Evolutionary conservation across 2,329 filamentous ascomycete genomes (phyloP).

Genomic region (Cryoendolithus antarcticus): DNA sequence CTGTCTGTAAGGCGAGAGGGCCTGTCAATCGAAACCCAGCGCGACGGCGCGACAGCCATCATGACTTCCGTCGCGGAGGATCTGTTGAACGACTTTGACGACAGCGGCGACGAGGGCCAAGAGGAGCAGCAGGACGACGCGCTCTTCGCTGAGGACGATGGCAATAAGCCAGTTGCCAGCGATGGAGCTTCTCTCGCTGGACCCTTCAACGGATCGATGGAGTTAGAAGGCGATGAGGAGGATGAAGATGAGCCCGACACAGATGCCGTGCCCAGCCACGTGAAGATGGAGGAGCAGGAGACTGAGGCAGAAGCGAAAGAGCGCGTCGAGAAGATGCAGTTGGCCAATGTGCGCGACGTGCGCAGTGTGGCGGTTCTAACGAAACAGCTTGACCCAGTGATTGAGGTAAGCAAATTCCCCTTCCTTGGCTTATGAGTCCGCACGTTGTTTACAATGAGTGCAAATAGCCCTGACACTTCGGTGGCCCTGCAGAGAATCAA

Average conservation of each 20-base stretch:
- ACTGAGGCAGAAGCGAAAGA: constrained; percentile 61
- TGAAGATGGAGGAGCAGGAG: constrained; percentile 40
- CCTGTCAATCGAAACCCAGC: too few relatives aligned
- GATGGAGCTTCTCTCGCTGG: constrained; percentile 18
- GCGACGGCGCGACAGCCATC: constrained; percentile 7
- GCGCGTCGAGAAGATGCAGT: constrained; percentile 71
- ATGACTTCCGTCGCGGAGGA: constrained; percentile 94
- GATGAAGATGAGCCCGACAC: constrained; percentile 49
- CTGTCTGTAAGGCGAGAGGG: too few relatives aligned
- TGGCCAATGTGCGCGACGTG: constrained; percentile 62
- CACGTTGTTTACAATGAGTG: constrained; percentile 48
- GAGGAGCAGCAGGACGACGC: constrained; percentile 31
- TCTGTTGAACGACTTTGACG: constrained; percentile 76
- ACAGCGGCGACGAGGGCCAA: constrained; percentile 61
- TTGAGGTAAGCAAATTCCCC: constrained; percentile 54
- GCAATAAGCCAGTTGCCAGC: too few relatives aligned
- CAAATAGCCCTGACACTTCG: constrained; percentile 56
- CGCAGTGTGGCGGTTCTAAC: constrained; percentile 68
- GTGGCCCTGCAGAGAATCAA: constrained; percentile 60
- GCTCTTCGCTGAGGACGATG: constrained; percentile 28
- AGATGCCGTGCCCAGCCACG: constrained; percentile 29
- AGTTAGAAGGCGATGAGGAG: constrained; percentile 38
- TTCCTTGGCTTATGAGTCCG: constrained; percentile 12
- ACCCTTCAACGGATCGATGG: constrained; percentile 4
- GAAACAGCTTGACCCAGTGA: constrained; percentile 65